phyloP scores from a whole-genome alignment of 768 basidiomycete genomes.

The Mycena capillaripes region DNA sequence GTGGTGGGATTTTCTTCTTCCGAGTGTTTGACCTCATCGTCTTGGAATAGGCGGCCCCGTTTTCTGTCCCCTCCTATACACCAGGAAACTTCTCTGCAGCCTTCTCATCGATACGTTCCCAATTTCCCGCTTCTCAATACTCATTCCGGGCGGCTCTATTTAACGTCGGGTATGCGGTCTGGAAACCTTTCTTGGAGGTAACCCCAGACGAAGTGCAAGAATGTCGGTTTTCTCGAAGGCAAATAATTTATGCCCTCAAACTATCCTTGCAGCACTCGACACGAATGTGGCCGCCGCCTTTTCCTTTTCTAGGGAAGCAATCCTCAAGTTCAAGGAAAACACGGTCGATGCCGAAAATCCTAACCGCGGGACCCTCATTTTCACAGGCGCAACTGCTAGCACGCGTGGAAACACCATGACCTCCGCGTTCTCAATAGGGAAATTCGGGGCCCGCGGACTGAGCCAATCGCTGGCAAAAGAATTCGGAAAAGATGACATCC shows the following conservation, averaged over 20 bases:
- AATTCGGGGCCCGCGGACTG: constrained; percentile 72
- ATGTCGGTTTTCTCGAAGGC: constrained; percentile 21
- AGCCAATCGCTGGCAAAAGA: constrained; percentile 83
- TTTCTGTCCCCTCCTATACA: constrained; percentile 65
- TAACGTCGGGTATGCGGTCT: constrained; percentile 70
- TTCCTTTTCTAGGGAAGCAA: constrained; percentile 72
- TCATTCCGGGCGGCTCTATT: constrained; percentile 73
- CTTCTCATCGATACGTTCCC: constrained; percentile 61
- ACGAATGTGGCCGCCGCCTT: constrained; percentile 71
- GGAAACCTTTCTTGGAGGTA: constrained; percentile 80
- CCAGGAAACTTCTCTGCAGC: constrained; percentile 64
- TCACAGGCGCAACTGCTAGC: constrained; percentile 81
- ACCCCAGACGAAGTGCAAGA: constrained; percentile 71
- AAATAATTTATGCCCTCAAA: background rate
- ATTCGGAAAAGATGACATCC: constrained; percentile 81
- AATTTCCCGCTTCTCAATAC: constrained; percentile 62
- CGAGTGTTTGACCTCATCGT: background rate
- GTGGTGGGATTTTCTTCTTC: constrained; percentile 48
- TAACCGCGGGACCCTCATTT: constrained; percentile 76
- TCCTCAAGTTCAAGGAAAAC: constrained; percentile 73
- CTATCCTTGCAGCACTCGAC: constrained; percentile 50
- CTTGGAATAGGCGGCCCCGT: constrained; percentile 65
- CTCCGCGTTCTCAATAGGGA: constrained; percentile 74
- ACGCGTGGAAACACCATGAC: constrained; percentile 72
- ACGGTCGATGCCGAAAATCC: constrained; percentile 61